phyloP scores from a whole-genome alignment of 1,139 yeast species.

The Saccharomyces hybrid region DNA sequence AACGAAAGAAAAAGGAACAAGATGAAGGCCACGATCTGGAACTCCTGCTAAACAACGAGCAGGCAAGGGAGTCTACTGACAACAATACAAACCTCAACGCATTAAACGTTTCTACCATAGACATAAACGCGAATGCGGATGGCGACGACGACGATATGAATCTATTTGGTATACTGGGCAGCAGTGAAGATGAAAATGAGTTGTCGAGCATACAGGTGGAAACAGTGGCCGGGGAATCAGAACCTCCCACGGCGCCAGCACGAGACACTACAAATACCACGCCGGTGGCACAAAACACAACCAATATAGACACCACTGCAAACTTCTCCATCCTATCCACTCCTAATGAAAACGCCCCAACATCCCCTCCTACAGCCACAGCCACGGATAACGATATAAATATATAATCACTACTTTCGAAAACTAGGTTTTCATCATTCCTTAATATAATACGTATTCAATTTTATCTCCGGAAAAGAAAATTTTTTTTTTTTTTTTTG shows the following conservation, averaged over 20 bases:
- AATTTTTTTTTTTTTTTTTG: background rate
- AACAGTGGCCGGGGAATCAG: background rate
- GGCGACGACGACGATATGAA: conserved; percentile 20
- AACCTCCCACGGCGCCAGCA: conserved; percentile 1
- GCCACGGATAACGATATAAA: background rate
- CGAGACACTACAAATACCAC: conserved; percentile 1
- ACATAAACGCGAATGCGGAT: conserved; percentile 13
- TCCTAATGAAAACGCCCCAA: background rate
- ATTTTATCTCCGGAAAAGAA: background rate
- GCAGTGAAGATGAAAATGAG: conserved; percentile 21
- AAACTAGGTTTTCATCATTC: background rate
- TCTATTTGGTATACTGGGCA: conserved; percentile 21
- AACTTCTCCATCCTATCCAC: background rate
- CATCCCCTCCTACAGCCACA: background rate
- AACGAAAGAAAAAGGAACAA: conserved; percentile 11
- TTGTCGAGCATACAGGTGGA: background rate
- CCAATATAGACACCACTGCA: background rate
- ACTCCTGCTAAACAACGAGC: background rate
- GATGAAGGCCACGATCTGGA: conserved; percentile 10
- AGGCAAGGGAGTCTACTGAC: background rate
- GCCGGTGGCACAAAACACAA: background rate
- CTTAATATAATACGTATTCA: background rate
- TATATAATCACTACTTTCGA: background rate
- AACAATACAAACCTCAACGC: background rate
- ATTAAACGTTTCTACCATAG: conserved; percentile 10